phyloP scores from a whole-genome alignment of 2,329 filamentous ascomycete species.

The Fusarium neocosmosporiellum region DNA sequence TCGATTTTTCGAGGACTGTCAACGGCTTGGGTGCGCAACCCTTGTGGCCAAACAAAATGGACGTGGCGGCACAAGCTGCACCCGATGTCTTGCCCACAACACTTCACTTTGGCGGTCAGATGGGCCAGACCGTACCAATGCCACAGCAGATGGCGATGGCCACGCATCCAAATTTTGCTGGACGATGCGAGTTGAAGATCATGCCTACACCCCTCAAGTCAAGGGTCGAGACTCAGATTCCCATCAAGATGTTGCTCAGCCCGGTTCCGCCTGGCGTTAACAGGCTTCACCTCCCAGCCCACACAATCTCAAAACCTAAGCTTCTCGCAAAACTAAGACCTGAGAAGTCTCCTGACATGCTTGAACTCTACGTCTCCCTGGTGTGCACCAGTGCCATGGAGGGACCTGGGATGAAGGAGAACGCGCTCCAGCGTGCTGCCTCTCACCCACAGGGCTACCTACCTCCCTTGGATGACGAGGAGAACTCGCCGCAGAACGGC shows the following conservation, averaged over 20 bases:
- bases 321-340: slow-evolving; percentile 79
- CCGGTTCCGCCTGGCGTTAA: slow-evolving; percentile 80
- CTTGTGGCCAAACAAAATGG: slow-evolving; percentile 52
- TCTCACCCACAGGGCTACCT: slow-evolving; percentile 53
- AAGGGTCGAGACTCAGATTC: slow-evolving; percentile 95
- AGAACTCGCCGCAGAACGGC: slow-evolving; percentile 82
- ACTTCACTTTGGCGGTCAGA: slow-evolving; percentile 41
- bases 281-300: slow-evolving; percentile 85
- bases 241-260: slow-evolving; percentile 82
- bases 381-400: slow-evolving; percentile 95
- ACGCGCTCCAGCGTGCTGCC: slow-evolving; percentile 71
- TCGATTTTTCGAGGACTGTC: slow-evolving; percentile 52
- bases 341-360: slow-evolving; percentile 75
- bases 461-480: slow-evolving; percentile 64
- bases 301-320: slow-evolving; percentile 96
- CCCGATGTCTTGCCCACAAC: slow-evolving; percentile 41
- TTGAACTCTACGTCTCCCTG: slow-evolving; percentile 83
- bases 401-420: slow-evolving; percentile 72
- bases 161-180: slow-evolving; percentile 46
- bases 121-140: slow-evolving; percentile 45
- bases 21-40: slow-evolving; percentile 40
- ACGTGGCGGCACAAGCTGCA: slow-evolving; percentile 37
- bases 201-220: slow-evolving; percentile 82
- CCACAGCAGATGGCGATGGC: slow-evolving; percentile 47
- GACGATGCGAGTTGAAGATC: slow-evolving; percentile 64